Conservation (phyloP, 208 protist species). For the Trichomonas vaginalis region DNA sequence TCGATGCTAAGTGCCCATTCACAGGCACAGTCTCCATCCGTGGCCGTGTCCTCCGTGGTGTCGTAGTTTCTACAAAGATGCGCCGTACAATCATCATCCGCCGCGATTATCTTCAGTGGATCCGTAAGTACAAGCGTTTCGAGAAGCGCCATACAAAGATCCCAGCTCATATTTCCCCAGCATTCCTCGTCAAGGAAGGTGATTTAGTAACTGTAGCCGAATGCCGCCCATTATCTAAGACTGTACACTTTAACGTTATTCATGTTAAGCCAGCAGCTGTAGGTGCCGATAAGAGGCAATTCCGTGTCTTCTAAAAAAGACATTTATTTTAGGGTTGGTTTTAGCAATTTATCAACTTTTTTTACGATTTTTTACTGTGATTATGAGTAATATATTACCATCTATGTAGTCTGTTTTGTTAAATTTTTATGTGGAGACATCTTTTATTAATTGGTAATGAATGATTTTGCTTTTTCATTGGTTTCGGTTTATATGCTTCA, state of each 20-base stretch:
- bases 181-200: constrained; percentile 88
- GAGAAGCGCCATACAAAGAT: constrained; percentile 99
- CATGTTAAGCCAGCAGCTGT: constrained; percentile 49
- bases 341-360: too few species aligned
- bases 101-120: constrained; percentile 99
- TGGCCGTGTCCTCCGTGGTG: constrained; percentile 88
- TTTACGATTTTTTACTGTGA: too few species aligned
- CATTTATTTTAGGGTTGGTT: too few species aligned
- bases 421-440: too few species aligned
- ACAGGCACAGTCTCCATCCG: constrained; percentile 96
- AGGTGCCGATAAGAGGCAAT: constrained; percentile 10
- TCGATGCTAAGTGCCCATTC: constrained; percentile 99
- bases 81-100: constrained; percentile 88
- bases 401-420: too few species aligned
- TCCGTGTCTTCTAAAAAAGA: constrained; percentile 13
- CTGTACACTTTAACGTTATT: constrained; percentile 98
- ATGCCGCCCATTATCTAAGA: constrained; percentile 87
- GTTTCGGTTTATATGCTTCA: too few species aligned
- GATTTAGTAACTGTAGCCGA: constrained; percentile 95
- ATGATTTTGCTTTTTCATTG: too few species aligned
- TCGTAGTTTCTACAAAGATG: constrained; percentile 95
- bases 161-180: constrained; percentile 88
- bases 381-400: too few species aligned
- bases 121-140: constrained; percentile 99
- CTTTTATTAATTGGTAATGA: too few species aligned